Evolutionary conservation across 306 rosid species (phyloP), one percentile per base, ranked within the genome.

Genomic region (Benincasa hispida): DNA sequence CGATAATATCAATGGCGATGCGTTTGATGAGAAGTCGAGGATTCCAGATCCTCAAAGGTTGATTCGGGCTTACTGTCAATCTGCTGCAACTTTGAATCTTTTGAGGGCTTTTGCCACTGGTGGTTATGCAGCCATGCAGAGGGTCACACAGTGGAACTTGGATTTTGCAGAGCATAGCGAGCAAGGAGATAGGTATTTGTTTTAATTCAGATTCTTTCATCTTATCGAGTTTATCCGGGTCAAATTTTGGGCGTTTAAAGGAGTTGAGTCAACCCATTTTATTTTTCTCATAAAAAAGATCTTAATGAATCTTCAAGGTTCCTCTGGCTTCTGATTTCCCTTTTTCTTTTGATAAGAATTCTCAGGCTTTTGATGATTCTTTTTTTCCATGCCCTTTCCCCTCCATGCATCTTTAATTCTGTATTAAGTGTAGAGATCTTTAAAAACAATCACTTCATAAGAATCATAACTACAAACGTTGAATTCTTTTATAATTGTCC

Each of bases 111-210:
- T 94, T 79, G 97, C 99, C 10, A 94, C 99, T 0, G 99, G 97
- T 42, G 99, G 99, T 3, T 94, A 94, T 57, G 99, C 99, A 50
- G 97, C 97, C 79, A 94, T 94, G 97, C 99, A 92, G 80, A 87
- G 99, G 84, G 95, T 94, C 48, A 90, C 91, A 30, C 99, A 94
- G 30, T 94, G 99, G 99, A 94, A 94, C 82, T 79, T 94, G 92
- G 99, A 94, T 84, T 94, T 94, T 87, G 86, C 99, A 0, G 87
- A 92, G 76, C 91, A 86, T 32, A 94, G 97, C 76, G 99, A 94
- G 78, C 98, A 94, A 75, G 99, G 96, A 45, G 99, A 94, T 62
- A 91, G 97, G 98, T 94, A 81, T 24, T 41, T 27, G 59, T 41
- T 72, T 48, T 14, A 32, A 18, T 72, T 57, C 78, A 45, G 27